A percentile compares a stretch with the other conserved stretches of the same genome.
Conservation (phyloP, 345 rosid species). For the Dimocarpus longan region DNA sequence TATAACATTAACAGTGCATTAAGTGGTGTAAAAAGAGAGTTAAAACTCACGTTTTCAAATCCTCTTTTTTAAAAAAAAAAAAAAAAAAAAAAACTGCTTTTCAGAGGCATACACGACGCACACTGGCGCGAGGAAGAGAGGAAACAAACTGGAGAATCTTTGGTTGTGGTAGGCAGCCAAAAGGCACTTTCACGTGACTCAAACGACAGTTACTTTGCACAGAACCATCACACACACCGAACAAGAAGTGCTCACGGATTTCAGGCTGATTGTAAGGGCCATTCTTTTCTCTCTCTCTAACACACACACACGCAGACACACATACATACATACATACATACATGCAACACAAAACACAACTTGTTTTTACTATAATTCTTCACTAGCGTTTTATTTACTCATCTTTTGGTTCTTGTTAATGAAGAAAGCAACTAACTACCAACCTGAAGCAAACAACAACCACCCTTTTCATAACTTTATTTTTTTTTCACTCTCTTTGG, state of each 20-base stretch:
- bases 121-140: neutral
- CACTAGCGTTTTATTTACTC: neutral
- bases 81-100: neutral
- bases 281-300: conserved; percentile 1
- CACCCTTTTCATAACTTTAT: neutral
- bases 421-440: conserved; percentile 14
- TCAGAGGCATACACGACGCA: neutral
- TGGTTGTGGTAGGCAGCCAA: conserved; percentile 26
- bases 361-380: neutral
- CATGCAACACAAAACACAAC: too few species aligned
- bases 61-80: too few species aligned
- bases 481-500: neutral
- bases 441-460: conserved; percentile 11
- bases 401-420: neutral
- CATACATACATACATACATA: too few species aligned
- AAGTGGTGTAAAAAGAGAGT: neutral
- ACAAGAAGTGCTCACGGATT: conserved; percentile 20
- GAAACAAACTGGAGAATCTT: conserved; percentile 19
- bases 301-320: neutral
- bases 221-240: conserved; percentile 17
- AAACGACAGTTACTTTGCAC: conserved; percentile 32
- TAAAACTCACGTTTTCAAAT: neutral
- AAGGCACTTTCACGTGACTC: conserved; percentile 48
- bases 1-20: neutral
- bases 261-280: conserved; percentile 36